Evolutionary conservation across 441 rosid species (phyloP), one percentile per base, ranked within the genome.

Genomic region (Eugenia klotzschiana): DNA sequence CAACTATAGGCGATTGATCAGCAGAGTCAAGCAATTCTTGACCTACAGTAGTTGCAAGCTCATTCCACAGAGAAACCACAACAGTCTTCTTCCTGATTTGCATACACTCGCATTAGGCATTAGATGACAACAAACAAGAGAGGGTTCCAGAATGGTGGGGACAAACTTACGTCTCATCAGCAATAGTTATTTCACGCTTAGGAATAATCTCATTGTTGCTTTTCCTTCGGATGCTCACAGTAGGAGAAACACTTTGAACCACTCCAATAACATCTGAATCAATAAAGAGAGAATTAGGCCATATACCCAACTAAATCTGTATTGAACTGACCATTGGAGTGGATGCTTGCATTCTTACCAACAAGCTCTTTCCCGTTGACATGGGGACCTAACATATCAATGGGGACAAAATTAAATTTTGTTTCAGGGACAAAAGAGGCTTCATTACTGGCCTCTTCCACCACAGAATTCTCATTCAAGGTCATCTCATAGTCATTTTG

Each of bases 401-500:
- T 90, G 0, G 97, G 93, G 15, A 96, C 93, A 88, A 95, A 92
- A 85, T 88, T 92, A 84, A 95, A 95, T 82, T 92, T 95, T 1
- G 95, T 92, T 87, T 94, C 94, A 29, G 98, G 95, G 55, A 96
- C 87, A 84, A 92, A 90, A 82, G 90, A 51, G 82, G 89, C 93
- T 88, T 94, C 98, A 82, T 89, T 86, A 79, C 84, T 87, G 82
- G 89, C 98, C 89, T 93, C 98, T 84, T 96, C 98, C 57, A 94
- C 98, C 86, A 90, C 92, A 80, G 99, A 95, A 52, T 92, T 92
- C 84, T 96, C 98, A 87, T 93, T 93, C 87, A 95, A 85, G 23
- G 90, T 96, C 99, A 94, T 93, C 88, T 94, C 99, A 87, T 95
- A 96, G 84, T 96, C 99, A 88, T 96, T 96, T 58, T 93, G 90